These are phyloP conservation scores for Didymella pomorum DNA, from an alignment of 2,329 filamentous ascomycete species.

Conservation along the genomic window DNA sequence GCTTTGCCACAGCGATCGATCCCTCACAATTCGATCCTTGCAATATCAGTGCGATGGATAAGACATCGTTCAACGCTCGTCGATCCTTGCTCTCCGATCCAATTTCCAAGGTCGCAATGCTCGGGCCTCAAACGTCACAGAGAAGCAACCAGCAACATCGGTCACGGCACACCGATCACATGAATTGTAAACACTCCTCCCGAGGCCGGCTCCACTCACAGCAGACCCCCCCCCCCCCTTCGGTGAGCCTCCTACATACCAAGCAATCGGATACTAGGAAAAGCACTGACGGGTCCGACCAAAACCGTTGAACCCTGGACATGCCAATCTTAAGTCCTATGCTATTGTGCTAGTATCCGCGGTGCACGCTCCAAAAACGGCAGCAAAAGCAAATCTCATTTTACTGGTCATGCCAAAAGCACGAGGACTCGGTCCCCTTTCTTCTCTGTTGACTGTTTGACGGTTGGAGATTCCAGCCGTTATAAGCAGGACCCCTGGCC, in stretches of 20 bases:
- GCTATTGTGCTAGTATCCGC: not conserved
- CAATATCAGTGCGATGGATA: not conserved
- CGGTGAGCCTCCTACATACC: no score
- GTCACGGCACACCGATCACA: not conserved
- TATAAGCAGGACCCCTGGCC: not conserved
- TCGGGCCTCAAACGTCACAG: not conserved
- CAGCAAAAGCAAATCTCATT: not conserved
- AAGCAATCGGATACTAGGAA: not conserved
- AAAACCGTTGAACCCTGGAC: not conserved
- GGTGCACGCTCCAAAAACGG: not conserved
- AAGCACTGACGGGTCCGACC: not conserved
- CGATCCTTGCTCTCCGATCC: not conserved
- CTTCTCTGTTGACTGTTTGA: not conserved
- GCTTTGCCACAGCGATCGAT: not conserved
- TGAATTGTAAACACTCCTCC: not conserved
- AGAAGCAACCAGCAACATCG: not conserved
- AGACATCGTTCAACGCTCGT: not conserved
- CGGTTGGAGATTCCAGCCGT: not conserved
- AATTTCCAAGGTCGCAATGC: not conserved
- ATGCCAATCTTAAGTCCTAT: not conserved
- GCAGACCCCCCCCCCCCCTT: not conserved
- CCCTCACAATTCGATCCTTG: not conserved
- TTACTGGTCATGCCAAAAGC: not conserved
- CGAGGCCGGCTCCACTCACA: not conserved
- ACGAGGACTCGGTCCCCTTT: not conserved